Evolutionary conservation across 2,329 filamentous ascomycete species (phyloP).

Genomic region (Clonostachys chloroleuca): DNA sequence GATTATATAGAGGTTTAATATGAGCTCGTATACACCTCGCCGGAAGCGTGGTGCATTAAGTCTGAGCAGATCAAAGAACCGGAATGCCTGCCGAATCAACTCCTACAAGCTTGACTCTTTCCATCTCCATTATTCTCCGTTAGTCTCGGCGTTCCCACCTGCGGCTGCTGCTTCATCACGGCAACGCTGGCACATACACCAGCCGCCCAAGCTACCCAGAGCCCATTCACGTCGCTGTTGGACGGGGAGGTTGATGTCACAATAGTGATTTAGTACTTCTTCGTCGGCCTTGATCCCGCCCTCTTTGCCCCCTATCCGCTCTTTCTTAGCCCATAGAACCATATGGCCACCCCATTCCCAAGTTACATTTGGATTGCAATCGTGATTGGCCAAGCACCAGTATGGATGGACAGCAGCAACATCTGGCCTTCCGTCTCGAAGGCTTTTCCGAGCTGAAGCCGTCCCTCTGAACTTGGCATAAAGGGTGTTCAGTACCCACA

Average conservation of each 20-base stretch:
- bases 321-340: conserved; percentile 60
- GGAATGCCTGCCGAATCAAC: too few relatives aligned
- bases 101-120: too few relatives aligned
- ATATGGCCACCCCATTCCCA: conserved; percentile 91
- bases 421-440: conserved; percentile 76
- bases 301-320: conserved; percentile 42
- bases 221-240: conserved; percentile 86
- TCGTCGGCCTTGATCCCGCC: conserved; percentile 72
- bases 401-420: conserved; percentile 90
- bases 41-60: too few relatives aligned
- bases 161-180: conserved; percentile 55
- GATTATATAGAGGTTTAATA: too few relatives aligned
- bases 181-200: conserved; percentile 84
- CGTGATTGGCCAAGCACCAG: conserved; percentile 96
- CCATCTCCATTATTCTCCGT: too few relatives aligned
- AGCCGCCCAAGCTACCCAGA: conserved; percentile 78
- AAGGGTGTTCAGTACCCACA: conserved; percentile 86
- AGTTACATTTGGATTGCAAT: conserved; percentile 88
- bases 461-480: conserved; percentile 93
- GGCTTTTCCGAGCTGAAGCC: conserved; percentile 78
- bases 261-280: conserved; percentile 93
- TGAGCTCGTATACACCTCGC: too few relatives aligned
- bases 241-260: conserved; percentile 76
- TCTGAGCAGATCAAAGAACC: too few relatives aligned
- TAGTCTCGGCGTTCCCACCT: neutral